Base-by-base conservation (phyloP, 2,329 filamentous ascomycete species). In the Fusarium sublunatum region DNA sequence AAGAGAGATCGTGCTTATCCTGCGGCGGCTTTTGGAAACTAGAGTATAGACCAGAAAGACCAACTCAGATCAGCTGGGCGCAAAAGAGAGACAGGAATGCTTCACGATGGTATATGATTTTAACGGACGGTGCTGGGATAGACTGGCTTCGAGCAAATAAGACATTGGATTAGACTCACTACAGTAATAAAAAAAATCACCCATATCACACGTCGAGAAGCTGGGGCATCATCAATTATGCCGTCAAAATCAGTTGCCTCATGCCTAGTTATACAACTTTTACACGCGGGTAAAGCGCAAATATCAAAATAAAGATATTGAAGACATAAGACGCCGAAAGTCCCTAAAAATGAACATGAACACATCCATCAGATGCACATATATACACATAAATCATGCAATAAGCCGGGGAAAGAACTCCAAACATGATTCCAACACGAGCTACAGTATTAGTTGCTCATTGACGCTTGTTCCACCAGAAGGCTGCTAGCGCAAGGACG, bases 1-100 rank as follows among this genome's bases (percentile, higher is more conserved):
- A 87, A 85, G 80, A 83, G 80, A 64, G 86, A 88, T 57, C 79
- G 87, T 47, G 78, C 83, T 1, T 89, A 89, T 68, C 86, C 87
- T 3, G 81, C 84, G 10, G 86, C 86, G 7, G 86, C 86, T 9
- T 89, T 88, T 74, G 83, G 82, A 13, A 78, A 75, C 36, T 80
- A 65, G 39, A 49, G 9, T 57, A 31, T 28, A 31, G 10, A 28
- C 8, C 12, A 48, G 35, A 26, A 49, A 28, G 22, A 49, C 15
- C 31, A 34, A 26, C 40, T 11, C 34, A 32, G 15, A 31, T 13
- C 25, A 31, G n/a, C 25, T 31, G 19, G 10, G 28, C 15, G 12
- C 6, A 34, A 12, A 11, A 29, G 32, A 53, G 26, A 46, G 13
- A 48, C 35, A 25, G 45, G 45, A 31, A 47, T 48, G 43, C 36